Evolutionary conservation across 805 yeast genomes (phyloP).

Genomic region (Brettanomyces naardenensis): DNA sequence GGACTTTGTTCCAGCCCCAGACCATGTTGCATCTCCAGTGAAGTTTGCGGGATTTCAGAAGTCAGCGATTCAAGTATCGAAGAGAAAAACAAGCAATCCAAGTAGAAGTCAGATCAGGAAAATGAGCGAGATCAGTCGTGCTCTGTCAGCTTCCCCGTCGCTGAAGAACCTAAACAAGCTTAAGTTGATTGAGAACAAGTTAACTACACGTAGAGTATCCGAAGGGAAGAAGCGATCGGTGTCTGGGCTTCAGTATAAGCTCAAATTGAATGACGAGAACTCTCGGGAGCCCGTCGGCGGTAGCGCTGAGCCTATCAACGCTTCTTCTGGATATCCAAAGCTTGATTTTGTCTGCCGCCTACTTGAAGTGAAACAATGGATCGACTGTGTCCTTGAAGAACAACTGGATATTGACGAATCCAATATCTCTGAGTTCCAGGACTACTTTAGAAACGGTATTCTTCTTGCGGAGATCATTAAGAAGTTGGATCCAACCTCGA

Average conservation of each 20-base stretch:
- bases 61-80: not conserved
- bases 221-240: conserved; percentile 9
- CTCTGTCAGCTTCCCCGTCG: conserved; percentile 29
- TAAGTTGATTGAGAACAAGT: conserved; percentile 22
- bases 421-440: conserved; percentile 41
- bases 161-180: conserved; percentile 27
- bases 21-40: conserved; percentile 10
- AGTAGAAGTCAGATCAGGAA: conserved; percentile 14
- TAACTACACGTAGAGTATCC: conserved; percentile 8
- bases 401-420: conserved; percentile 25
- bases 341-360: conserved; percentile 48
- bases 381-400: conserved; percentile 27
- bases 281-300: not conserved
- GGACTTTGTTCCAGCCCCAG: conserved; percentile 19
- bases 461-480: conserved; percentile 72
- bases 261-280: conserved; percentile 11
- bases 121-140: conserved; percentile 26
- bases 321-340: conserved; percentile 4
- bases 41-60: conserved; percentile 11
- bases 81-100: conserved; percentile 6
- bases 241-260: conserved; percentile 12
- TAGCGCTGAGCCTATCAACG: not conserved
- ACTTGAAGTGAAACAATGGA: conserved; percentile 43
- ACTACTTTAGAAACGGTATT: conserved; percentile 77
- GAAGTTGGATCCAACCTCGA: conserved; percentile 59